These are phyloP conservation scores for Tulasnella sp. DNA, from an alignment of 768 basidiomycete genomes.

Conservation along the genomic window DNA sequence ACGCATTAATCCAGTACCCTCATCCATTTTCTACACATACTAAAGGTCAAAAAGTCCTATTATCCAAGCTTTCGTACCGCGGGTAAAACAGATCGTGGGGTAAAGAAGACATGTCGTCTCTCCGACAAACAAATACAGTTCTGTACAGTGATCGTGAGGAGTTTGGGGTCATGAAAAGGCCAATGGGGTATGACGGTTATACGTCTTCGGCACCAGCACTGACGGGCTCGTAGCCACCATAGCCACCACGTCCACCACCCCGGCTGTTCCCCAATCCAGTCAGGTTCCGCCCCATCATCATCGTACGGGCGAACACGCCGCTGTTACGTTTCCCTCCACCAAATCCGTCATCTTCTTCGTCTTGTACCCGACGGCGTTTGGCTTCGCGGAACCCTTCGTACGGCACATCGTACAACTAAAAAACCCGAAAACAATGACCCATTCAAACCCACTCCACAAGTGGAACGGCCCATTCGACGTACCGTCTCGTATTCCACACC, in stretches of 20 bases:
- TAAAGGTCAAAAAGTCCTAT: no score
- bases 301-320: conserved; percentile 1
- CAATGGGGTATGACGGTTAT: no score
- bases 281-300: conserved; percentile 11
- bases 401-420: conserved; percentile 73
- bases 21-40: no score
- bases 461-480: neutral
- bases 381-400: conserved; percentile 71
- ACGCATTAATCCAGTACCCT: no score
- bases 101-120: no score
- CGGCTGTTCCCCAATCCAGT: neutral
- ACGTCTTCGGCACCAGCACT: conserved; percentile 7
- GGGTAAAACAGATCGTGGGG: no score
- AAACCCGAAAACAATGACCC: neutral
- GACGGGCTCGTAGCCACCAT: conserved; percentile 12
- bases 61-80: no score
- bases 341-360: conserved; percentile 38
- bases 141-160: no score
- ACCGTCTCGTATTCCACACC: conserved; percentile 76
- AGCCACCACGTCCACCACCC: neutral
- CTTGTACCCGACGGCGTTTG: conserved; percentile 41
- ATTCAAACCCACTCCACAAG: neutral
- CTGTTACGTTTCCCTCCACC: neutral
- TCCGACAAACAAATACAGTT: no score
- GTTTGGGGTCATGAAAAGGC: no score